These are phyloP conservation scores for Boletus tomentosulus DNA, from an alignment of 768 basidiomycete species.

Conservation along the genomic window DNA sequence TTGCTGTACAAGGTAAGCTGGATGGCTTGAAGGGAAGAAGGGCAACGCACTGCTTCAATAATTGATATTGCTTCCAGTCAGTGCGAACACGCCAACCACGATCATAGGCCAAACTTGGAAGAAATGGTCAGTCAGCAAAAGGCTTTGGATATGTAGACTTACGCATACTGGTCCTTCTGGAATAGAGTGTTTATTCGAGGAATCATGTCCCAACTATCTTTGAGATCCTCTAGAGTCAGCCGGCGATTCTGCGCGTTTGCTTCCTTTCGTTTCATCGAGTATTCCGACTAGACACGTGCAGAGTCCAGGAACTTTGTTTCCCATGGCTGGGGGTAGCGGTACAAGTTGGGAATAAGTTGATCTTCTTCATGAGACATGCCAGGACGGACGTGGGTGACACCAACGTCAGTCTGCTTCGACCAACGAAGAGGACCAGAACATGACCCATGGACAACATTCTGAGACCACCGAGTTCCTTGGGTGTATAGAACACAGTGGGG, in stretches of 20 bases:
- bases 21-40: too few relatives aligned
- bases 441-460: conserved; percentile 99
- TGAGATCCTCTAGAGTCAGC: too few relatives aligned
- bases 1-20: too few relatives aligned
- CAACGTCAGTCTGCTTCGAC: conserved; percentile 97
- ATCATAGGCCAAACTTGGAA: too few relatives aligned
- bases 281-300: conserved; percentile 98
- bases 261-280: conserved; percentile 99
- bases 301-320: conserved; percentile 96
- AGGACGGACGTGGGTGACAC: conserved; percentile 97
- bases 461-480: conserved; percentile 93
- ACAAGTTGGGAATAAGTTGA: conserved; percentile 94
- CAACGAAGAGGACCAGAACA: conserved; percentile 93
- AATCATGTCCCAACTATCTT: conserved; percentile 99
- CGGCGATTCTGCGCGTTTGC: conserved; percentile 99
- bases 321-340: conserved; percentile 96
- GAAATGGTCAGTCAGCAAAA: too few relatives aligned
- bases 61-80: too few relatives aligned
- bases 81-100: too few relatives aligned
- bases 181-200: too few relatives aligned
- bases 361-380: conserved; percentile 97
- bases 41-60: too few relatives aligned
- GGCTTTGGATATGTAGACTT: too few relatives aligned
- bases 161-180: too few relatives aligned
- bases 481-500: conserved; percentile 92